These are phyloP conservation scores for Aspergillus persii DNA, from an alignment of 2,329 filamentous ascomycete species.

Conservation along the genomic window DNA sequence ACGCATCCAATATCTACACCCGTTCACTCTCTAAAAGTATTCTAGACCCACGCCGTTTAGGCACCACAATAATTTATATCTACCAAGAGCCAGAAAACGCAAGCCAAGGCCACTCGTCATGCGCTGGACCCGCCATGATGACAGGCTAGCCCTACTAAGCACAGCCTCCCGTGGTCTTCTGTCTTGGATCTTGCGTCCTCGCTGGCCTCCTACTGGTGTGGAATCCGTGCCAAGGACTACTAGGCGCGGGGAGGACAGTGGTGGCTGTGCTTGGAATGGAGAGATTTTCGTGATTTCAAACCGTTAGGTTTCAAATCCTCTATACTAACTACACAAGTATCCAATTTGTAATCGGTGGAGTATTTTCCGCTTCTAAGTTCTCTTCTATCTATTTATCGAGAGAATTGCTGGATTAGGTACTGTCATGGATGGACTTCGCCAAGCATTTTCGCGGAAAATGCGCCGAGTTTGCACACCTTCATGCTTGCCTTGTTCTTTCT, in stretches of 20 bases:
- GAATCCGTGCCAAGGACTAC: neutral
- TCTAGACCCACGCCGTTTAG: neutral
- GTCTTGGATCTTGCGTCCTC: neutral
- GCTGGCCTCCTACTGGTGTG: neutral
- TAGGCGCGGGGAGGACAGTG: neutral
- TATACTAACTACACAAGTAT: no score
- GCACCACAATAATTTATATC: neutral
- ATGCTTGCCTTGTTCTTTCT: no score
- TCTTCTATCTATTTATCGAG: no score
- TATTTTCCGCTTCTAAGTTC: no score
- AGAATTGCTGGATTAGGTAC: no score
- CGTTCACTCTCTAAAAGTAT: neutral
- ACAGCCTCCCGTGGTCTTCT: neutral
- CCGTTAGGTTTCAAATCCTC: no score
- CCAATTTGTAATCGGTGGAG: no score
- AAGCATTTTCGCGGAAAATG: no score
- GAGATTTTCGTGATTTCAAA: neutral
- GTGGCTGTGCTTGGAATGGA: neutral
- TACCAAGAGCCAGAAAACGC: neutral
- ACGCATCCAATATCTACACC: neutral
- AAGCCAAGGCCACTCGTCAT: neutral
- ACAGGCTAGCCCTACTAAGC: neutral
- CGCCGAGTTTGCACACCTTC: no score
- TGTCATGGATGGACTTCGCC: no score
- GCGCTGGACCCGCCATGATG: neutral